Conservation (phyloP, 306 rosid genomes). For the Quercus mongolica region DNA sequence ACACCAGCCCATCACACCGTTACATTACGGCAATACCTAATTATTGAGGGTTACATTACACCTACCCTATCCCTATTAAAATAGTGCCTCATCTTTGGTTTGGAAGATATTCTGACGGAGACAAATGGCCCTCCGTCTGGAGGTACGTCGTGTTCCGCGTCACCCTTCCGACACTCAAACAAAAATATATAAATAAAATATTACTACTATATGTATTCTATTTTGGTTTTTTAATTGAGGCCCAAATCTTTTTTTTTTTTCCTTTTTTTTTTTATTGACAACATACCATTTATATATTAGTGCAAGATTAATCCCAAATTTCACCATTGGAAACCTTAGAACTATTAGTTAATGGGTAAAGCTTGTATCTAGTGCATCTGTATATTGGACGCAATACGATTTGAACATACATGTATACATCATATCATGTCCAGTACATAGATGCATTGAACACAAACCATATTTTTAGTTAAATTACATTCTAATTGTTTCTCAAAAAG, state of each 20-base stretch:
- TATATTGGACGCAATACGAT: fast-evolving
- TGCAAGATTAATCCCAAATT: neutral
- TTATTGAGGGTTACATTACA: neutral
- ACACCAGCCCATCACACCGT: neutral
- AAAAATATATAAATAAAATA: neutral
- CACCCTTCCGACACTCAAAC: neutral
- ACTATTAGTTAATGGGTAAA: too few species aligned
- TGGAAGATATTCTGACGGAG: neutral
- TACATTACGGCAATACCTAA: neutral
- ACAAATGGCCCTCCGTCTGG: neutral
- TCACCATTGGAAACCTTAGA: neutral
- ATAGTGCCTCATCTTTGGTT: neutral
- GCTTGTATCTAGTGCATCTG: fast-evolving
- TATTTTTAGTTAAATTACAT: too few species aligned
- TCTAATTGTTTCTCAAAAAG: too few species aligned
- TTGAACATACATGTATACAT: fast-evolving
- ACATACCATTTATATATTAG: neutral
- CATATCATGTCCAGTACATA: fast-evolving
- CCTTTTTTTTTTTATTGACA: neutral
- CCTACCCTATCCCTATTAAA: neutral
- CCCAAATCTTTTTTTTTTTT: neutral
- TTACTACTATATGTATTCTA: neutral
- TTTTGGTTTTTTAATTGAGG: neutral
- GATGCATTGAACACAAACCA: fast-evolving
- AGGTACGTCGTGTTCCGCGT: neutral